Base-by-base conservation (phyloP, 345 rosid species). In the thale cress (Arabidopsis thaliana) region DNA sequence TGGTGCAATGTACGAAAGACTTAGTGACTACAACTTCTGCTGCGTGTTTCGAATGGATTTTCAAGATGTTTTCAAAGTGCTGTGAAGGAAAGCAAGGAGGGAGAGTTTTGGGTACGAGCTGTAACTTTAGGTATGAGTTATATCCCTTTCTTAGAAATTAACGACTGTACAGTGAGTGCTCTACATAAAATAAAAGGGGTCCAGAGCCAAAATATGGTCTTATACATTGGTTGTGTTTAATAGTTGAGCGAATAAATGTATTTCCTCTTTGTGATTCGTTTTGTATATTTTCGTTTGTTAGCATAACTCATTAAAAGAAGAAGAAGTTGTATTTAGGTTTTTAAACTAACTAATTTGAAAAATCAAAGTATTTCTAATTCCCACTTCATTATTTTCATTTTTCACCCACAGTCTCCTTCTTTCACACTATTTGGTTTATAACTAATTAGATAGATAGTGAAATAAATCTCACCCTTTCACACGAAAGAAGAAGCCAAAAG, bases 1-100 rank as follows among this genome's bases (percentile, higher is more conserved):
- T 85, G 79, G 80, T 78, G 49, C 87, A 86, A 60, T 87, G 92
- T 53, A 10, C 48, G 16, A 44, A 44, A 44, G 48, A 44, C 16
- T 44, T 44, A 13, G 48, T 44, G 20, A 10, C 16, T 44, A 44
- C 48, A 13, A 4, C 48, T 48, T 48, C 24, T 10, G 22, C 16
- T 44, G 16, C n/a, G n/a, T 48, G 52, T 7, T 16, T 16, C 2
- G 52, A 48, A 20, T 16, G 52, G 52, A 48, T 44, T 13, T 44
- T 44, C 7, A 44, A 10, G 48, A 44, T 4, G 24, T 48, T 6
- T 20, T 7, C 23, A 20, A 24, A 33, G 9, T 82, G 85, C 4
- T 78, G 60, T 7, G 79, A 51, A 0, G 79, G 30, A 22, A 61
- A 61, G 25, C 49, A 13, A 22, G 66, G 48, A 61, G 66, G 46